Percentiles rank a stretch among this genome's conserved stretches.
Evolutionary conservation across 495 filamentous ascomycete species (phyloP).

Genomic region (Penicillium riverlandense): DNA sequence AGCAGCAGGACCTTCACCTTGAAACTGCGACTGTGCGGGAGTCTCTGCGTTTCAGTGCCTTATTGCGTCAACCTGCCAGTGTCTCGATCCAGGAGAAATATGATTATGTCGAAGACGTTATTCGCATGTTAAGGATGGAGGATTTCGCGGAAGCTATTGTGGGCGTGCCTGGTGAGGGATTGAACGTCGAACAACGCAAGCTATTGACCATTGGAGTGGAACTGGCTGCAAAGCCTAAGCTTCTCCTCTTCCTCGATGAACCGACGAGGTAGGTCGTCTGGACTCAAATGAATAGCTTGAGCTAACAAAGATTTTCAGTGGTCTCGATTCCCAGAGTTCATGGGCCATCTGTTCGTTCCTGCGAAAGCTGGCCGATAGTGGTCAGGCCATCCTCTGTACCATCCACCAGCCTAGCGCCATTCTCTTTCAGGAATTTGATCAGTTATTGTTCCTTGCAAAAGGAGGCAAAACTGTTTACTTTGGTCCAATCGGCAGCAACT

Average conservation of each 20-base stretch:
- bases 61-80: constrained; percentile 67
- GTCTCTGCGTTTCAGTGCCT: constrained; percentile 73
- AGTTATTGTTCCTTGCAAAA: constrained; percentile 69
- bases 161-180: constrained; percentile 42
- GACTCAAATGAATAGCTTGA: background rate
- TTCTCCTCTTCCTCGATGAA: constrained; percentile 88
- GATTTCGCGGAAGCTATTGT: constrained; percentile 36
- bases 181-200: constrained; percentile 91
- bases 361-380: constrained; percentile 73
- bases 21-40: constrained; percentile 79
- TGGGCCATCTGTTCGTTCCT: constrained; percentile 77
- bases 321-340: constrained; percentile 75
- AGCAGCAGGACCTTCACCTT: constrained; percentile 88
- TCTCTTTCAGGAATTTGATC: constrained; percentile 88
- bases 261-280: constrained; percentile 47
- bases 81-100: constrained; percentile 35
- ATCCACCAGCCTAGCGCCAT: constrained; percentile 93
- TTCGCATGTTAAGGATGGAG: constrained; percentile 41
- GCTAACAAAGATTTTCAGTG: constrained; percentile 35
- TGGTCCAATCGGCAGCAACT: constrained; percentile 73
- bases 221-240: constrained; percentile 75
- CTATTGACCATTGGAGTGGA: constrained; percentile 86
- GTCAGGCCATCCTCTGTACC: constrained; percentile 88
- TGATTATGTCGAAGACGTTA: constrained; percentile 43
- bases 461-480: constrained; percentile 84